Evolutionary conservation across 306 rosid species (phyloP).

Genomic region (Sphenostylis stenocarpa): DNA sequence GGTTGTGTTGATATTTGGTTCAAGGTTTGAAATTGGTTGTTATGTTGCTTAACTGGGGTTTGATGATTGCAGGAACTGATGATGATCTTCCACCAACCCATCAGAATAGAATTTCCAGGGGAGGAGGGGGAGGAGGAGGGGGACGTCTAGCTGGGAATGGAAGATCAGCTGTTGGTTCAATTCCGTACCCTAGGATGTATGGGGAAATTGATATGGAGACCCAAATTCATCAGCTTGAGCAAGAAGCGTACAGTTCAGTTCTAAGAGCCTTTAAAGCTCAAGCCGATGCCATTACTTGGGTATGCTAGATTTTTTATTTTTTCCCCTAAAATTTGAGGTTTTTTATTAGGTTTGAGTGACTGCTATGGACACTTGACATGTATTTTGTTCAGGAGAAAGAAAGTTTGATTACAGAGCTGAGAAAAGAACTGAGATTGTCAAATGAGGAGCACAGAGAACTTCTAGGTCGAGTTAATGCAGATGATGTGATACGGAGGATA

Average conservation of each 20-base stretch:
- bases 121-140: conserved; percentile 93
- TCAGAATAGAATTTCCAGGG: conserved; percentile 82
- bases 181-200: conserved; percentile 80
- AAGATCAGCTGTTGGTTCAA: conserved; percentile 76
- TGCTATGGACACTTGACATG: conserved; percentile 37
- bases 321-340: conserved; percentile 41
- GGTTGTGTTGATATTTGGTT: conserved; percentile 13
- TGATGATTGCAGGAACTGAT: conserved; percentile 68
- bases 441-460: conserved; percentile 97
- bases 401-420: conserved; percentile 84
- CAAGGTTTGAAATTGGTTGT: conserved; percentile 4
- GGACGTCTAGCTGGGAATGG: conserved; percentile 86
- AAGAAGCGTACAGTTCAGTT: conserved; percentile 97
- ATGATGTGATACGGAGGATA: conserved; percentile 78
- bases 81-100: conserved; percentile 89
- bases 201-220: conserved; percentile 90
- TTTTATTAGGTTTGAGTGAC: conserved; percentile 58
- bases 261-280: conserved; percentile 99
- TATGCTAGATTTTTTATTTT: conserved; percentile 46
- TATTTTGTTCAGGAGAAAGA: conserved; percentile 92
- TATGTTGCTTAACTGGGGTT: conserved; percentile 5
- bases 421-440: conserved; percentile 86
- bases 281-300: conserved; percentile 99
- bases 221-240: conserved; percentile 94
- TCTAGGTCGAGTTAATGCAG: conserved; percentile 89